A percentile compares a stretch with the other conserved stretches of the same genome.
Evolutionary conservation across 345 rosid species (phyloP).

Genomic region (Acer saccharum): DNA sequence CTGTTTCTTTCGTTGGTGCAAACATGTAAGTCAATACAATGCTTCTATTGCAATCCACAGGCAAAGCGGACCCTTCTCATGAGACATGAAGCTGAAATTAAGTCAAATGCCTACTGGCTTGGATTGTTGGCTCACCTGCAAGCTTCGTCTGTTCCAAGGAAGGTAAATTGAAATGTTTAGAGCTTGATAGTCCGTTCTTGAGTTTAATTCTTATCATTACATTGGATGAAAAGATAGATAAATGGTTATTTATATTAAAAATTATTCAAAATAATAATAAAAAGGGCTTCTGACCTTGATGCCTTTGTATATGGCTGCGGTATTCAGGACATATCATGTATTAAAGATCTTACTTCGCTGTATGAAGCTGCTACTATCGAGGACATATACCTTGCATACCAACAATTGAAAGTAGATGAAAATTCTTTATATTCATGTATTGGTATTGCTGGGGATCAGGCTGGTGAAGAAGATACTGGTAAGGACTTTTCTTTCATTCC

Average conservation of each 20-base stretch:
- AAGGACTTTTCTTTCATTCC: conserved; percentile 23
- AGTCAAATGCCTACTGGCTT: conserved; percentile 99
- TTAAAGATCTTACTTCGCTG: conserved; percentile 78
- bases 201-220: neutral
- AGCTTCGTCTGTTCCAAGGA: conserved; percentile 91
- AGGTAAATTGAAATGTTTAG: conserved; percentile 47
- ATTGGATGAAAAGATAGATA: conserved; percentile 7
- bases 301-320: conserved; percentile 10
- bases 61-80: conserved; percentile 94
- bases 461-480: conserved; percentile 66
- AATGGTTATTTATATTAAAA: neutral
- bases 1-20: neutral
- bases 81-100: conserved; percentile 99
- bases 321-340: conserved; percentile 85
- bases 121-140: conserved; percentile 96
- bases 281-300: neutral
- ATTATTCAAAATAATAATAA: neutral
- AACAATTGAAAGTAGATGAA: conserved; percentile 83
- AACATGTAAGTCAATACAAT: neutral
- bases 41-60: conserved; percentile 40
- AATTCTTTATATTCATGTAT: conserved; percentile 85
- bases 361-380: conserved; percentile 89
- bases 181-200: conserved; percentile 1
- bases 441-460: conserved; percentile 92
- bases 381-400: conserved; percentile 85